Percentiles rank a stretch among this genome's conserved stretches.
Conservation (phyloP, 768 basidiomycete genomes). For the Boletus rubescentipes region DNA sequence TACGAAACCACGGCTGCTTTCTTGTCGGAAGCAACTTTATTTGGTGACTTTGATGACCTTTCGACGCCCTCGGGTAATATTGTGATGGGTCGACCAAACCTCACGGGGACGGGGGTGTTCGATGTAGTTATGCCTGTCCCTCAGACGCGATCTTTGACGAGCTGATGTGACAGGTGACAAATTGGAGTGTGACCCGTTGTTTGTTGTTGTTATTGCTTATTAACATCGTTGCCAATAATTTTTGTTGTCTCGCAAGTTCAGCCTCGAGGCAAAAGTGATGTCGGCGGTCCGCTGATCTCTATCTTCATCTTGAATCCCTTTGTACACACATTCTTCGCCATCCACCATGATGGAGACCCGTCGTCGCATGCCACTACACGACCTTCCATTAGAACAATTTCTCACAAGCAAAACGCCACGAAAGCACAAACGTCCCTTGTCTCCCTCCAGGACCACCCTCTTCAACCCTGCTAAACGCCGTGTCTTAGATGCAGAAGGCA, state of each 20-base stretch:
- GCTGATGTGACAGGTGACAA: slow-evolving; percentile 10
- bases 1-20: slow-evolving; percentile 96
- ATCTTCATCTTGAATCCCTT: slow-evolving; percentile 12
- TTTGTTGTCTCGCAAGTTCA: slow-evolving; percentile 13
- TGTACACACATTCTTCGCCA: slow-evolving; percentile 3
- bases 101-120: slow-evolving; percentile 94
- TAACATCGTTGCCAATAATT: slow-evolving; percentile 11
- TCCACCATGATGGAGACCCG: slow-evolving; percentile 25
- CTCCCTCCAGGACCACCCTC: slow-evolving; percentile 48
- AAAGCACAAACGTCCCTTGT: slow-evolving; percentile 60
- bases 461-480: slow-evolving; percentile 70
- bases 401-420: slow-evolving; percentile 32
- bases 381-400: slow-evolving; percentile 60
- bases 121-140: slow-evolving; percentile 67
- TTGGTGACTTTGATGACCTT: slow-evolving; percentile 94
- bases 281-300: slow-evolving; percentile 24
- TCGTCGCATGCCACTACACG: slow-evolving; percentile 52
- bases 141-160: slow-evolving; percentile 5
- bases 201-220: slow-evolving; percentile 23
- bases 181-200: slow-evolving; percentile 13
- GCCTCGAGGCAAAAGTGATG: slow-evolving; percentile 27
- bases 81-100: slow-evolving; percentile 82
- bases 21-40: slow-evolving; percentile 89
- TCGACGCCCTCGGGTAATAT: slow-evolving; percentile 89
- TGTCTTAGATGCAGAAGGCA: slow-evolving; percentile 55